Evolutionary conservation across 108 stramenopile species (phyloP), one percentile per base, ranked within the genome.

Genomic region (Nitzschia sp.): DNA sequence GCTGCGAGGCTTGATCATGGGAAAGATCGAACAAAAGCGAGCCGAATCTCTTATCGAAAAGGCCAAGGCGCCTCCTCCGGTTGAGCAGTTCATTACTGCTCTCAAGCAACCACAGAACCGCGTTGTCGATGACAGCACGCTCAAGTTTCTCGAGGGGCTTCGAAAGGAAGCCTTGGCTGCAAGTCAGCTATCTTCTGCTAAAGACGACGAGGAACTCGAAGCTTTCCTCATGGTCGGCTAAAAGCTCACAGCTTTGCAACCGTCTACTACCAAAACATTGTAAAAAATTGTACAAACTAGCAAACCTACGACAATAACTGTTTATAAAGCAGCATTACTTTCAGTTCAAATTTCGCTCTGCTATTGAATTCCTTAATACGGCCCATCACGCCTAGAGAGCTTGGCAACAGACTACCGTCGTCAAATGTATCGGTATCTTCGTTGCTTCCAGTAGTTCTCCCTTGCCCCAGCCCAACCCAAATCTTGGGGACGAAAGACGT

Each of bases 1-100:
- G 59, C 77, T 94, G 27, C 75, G 82, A 32, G 34, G 56, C 21
- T 5, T 15, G 11, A 19, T 61, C 18, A 38, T 23, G 23, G n/a
- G 2, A n/a, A 17, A 3, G 3, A 17, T 65, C 11, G 64, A 47
- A 2, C 5, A 3, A 4, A 9, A 49, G 19, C 2, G 49, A 18
- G 28, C 64, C 26, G 30, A 47, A 47, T 23, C 26, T 4, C 8
- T 51, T 4, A 19, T 49, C 27, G 9, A 21, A 38, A 47, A 47
- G 49, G 11, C 4, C 25, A 3, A 65, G 26, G 5, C 15, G 2
- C 28, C 21, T 23, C 46, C 8, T n/a, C 11, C 35, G 2, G 6
- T 11, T 4, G 54, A 54, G 6, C 23, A 35, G 8, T 56, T 68
- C 54, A 55, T 68, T 21, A 34, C 11, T 17, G 19, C 6, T 5